phyloP scores from a whole-genome alignment of 257 asterid species.

The Sherardia arvensis region DNA sequence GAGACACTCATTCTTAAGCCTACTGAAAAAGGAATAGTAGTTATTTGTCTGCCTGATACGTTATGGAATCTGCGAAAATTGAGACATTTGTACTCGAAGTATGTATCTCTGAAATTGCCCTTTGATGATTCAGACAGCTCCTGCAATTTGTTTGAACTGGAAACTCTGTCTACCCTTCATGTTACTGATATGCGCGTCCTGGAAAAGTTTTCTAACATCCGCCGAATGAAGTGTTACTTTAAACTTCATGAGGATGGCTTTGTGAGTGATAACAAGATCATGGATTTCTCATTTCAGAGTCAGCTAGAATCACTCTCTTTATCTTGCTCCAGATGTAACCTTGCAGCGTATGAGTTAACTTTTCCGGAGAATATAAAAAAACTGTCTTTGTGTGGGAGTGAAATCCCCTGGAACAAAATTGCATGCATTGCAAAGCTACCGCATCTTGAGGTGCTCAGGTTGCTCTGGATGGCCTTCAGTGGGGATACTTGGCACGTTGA shows the following conservation, averaged over 20 bases:
- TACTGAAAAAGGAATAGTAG: background rate
- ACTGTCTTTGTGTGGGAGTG: too few species aligned
- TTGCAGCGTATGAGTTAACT: too few species aligned
- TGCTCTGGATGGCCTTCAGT: background rate
- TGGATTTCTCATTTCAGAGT: too few species aligned
- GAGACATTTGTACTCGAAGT: background rate
- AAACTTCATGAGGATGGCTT: too few species aligned
- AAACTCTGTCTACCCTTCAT: background rate
- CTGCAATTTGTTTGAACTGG: background rate
- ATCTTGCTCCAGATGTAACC: too few species aligned
- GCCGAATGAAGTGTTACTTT: too few species aligned
- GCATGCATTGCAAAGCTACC: background rate
- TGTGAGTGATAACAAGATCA: background rate
- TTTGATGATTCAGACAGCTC: background rate
- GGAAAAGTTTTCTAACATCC: background rate
- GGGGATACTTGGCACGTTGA: slow-evolving; percentile 6
- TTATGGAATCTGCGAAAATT: background rate
- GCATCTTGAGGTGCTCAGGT: background rate
- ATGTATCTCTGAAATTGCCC: too few species aligned
- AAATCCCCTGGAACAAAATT: too few species aligned
- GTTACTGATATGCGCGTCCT: background rate
- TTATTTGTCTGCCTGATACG: background rate
- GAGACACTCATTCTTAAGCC: background rate
- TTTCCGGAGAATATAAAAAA: too few species aligned
- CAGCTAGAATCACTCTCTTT: slow-evolving; percentile 1